These are phyloP conservation scores for Ustanciosporium gigantosporum DNA, from an alignment of 1,284 basidiomycete genomes.

Conservation along the genomic window DNA sequence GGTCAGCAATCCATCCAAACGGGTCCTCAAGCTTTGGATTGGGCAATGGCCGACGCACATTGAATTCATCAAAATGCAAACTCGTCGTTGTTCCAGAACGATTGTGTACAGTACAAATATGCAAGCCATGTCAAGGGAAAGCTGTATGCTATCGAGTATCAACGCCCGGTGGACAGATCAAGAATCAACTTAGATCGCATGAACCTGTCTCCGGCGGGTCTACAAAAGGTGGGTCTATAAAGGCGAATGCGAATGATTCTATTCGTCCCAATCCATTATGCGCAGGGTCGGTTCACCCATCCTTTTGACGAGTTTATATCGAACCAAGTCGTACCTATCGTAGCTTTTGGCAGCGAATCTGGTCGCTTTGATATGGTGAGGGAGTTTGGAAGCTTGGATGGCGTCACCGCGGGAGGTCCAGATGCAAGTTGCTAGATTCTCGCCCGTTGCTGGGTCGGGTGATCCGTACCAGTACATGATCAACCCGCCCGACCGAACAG, in stretches of 20 bases:
- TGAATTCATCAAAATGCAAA: too few species aligned
- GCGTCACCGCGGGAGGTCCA: constrained; percentile 45
- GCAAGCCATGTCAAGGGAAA: too few species aligned
- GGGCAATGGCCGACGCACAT: too few species aligned
- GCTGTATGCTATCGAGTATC: not conserved
- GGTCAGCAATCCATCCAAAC: too few species aligned
- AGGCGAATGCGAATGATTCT: too few species aligned
- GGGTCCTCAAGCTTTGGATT: too few species aligned
- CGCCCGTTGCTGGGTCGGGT: constrained; percentile 37
- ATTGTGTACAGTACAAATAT: too few species aligned
- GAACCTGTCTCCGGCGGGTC: too few species aligned
- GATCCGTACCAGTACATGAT: constrained; percentile 56
- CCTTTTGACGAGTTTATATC: constrained; percentile 41
- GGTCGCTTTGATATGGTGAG: constrained; percentile 39
- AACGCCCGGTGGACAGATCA: not conserved
- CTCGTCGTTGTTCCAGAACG: too few species aligned
- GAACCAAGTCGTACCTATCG: constrained; percentile 36
- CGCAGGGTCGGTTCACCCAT: constrained; percentile 13
- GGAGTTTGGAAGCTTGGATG: constrained; percentile 23
- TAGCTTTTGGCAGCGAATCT: constrained; percentile 34
- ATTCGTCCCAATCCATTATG: constrained; percentile 39
- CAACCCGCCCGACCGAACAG: constrained; percentile 42
- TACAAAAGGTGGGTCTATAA: too few species aligned
- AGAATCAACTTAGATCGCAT: not conserved
- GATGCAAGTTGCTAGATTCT: constrained; percentile 54